Evolutionary conservation across 768 basidiomycete species (phyloP), one percentile per base, ranked within the genome.

Genomic region (Rhodotorula graminis): DNA sequence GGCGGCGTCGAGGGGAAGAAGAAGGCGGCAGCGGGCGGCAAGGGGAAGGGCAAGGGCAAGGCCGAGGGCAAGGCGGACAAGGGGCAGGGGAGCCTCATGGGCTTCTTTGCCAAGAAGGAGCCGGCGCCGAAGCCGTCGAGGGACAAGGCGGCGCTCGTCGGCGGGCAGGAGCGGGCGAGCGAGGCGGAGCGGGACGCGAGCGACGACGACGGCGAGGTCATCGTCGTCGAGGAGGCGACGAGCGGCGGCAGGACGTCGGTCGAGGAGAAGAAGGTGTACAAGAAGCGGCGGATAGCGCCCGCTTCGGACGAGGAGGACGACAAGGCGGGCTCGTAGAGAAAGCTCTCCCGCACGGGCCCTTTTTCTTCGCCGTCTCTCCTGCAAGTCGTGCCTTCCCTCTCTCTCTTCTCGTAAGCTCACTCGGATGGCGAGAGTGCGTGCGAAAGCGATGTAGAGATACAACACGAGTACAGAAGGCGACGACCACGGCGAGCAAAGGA

Each of bases 211-310:
- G 66, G 42, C 37, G 57, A 66, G 11, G 16, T 52, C 7, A 27
- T 61, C 42, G 59, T 57, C 27, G 58, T 64, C 49, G 23, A 58
- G 14, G 56, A 66, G 44, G 19, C 64, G 44, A 25, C 16, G 46
- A 7, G 40, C 15, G 9, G 18, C 14, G 10, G 5, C n/a, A 44
- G 31, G 29, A 40, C 19, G 27, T 23, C 1, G 56, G 55, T 37
- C 14, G 19, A 63, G 53, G 44, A 52, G 66, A 60, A 49, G n/a
- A 68, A 56, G 47, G 59, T 56, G 9, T 69, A 69, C 67, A 71
- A 71, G 67, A 69, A 63, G 57, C 47, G 71, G 31, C 57, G 64
- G 42, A 72, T 69, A 37, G 71, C 71, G 46, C 66, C 71, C 0
- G 11, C 57, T 29, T 72, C 71, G 16, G 71, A 72, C 46, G 63